These are phyloP conservation scores for Mangifera indica DNA, from an alignment of 345 rosid genomes.

Conservation along the genomic window DNA sequence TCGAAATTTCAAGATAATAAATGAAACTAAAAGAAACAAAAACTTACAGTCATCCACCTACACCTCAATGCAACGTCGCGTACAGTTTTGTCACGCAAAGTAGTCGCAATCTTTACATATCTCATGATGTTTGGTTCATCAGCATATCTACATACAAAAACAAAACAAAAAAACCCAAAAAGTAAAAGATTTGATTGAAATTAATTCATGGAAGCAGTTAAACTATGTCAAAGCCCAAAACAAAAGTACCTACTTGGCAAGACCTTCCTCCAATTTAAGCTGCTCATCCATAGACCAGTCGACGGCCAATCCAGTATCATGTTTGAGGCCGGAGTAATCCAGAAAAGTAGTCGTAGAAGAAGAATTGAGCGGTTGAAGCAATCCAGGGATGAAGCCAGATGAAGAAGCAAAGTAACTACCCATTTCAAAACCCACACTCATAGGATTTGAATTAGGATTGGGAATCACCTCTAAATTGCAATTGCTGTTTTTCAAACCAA, in stretches of 20 bases:
- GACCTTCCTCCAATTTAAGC: conserved; percentile 64
- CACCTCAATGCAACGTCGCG: conserved; percentile 98
- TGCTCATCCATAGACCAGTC: conserved; percentile 90
- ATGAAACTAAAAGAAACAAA: conserved; percentile 6
- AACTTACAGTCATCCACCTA: conserved; percentile 86
- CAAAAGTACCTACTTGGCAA: conserved; percentile 50
- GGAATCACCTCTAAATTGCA: conserved; percentile 49
- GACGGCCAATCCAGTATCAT: conserved; percentile 58
- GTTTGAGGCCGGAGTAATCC: conserved; percentile 55
- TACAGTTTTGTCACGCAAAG: conserved; percentile 76
- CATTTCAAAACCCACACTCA: conserved; percentile 16
- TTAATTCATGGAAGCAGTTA: too few relatives aligned
- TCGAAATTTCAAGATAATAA: not conserved
- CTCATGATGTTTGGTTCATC: conserved; percentile 78
- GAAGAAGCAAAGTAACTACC: conserved; percentile 41
- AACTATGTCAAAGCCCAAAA: not conserved
- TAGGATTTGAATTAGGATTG: too few relatives aligned
- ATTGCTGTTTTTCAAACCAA: too few relatives aligned
- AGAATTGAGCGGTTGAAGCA: conserved; percentile 35
- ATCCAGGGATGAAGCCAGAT: conserved; percentile 27
- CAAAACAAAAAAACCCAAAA: not conserved
- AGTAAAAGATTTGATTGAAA: too few relatives aligned
- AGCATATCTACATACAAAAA: conserved; percentile 42
- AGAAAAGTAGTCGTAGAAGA: conserved; percentile 49
- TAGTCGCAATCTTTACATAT: conserved; percentile 82